Evolutionary conservation across 768 basidiomycete species (phyloP).

Genomic region (Infundibulicybe gibba): DNA sequence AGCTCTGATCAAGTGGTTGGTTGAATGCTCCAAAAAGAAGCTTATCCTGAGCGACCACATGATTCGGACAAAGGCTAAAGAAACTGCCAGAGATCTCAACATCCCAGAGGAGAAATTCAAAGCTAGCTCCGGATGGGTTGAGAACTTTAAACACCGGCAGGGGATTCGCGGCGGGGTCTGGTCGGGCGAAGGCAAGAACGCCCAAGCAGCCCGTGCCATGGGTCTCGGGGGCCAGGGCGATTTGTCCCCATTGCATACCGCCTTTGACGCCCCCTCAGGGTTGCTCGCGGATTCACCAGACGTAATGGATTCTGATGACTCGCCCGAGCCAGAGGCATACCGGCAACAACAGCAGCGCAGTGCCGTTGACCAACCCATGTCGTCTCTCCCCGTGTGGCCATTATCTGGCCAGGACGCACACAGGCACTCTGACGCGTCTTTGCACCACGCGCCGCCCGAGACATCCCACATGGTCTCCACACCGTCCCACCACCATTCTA

Average conservation of each 20-base stretch:
- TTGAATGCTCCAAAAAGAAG: slow-evolving; percentile 43
- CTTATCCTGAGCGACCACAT: slow-evolving; percentile 60
- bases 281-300: slow-evolving; percentile 15
- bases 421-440: slow-evolving; percentile 1
- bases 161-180: slow-evolving; percentile 68
- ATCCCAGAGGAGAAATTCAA: slow-evolving; percentile 78
- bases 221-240: slow-evolving; percentile 4
- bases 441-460: slow-evolving; percentile 19
- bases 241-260: slow-evolving; percentile 35
- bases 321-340: slow-evolving; percentile 27
- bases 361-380: background rate
- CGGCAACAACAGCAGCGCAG: background rate
- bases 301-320: slow-evolving; percentile 22
- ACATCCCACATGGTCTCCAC: slow-evolving; percentile 13
- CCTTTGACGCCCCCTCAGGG: slow-evolving; percentile 30
- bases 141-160: slow-evolving; percentile 85
- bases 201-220: slow-evolving; percentile 14
- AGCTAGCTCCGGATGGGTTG: slow-evolving; percentile 89
- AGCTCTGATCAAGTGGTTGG: slow-evolving; percentile 57
- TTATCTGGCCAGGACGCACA: slow-evolving; percentile 1
- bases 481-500: background rate
- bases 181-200: slow-evolving; percentile 31
- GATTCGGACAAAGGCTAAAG: slow-evolving; percentile 63
- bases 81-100: slow-evolving; percentile 52
- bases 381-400: slow-evolving; percentile 2